These are phyloP conservation scores for Septoria linicola DNA, from an alignment of 2,329 filamentous ascomycete genomes.

Conservation along the genomic window DNA sequence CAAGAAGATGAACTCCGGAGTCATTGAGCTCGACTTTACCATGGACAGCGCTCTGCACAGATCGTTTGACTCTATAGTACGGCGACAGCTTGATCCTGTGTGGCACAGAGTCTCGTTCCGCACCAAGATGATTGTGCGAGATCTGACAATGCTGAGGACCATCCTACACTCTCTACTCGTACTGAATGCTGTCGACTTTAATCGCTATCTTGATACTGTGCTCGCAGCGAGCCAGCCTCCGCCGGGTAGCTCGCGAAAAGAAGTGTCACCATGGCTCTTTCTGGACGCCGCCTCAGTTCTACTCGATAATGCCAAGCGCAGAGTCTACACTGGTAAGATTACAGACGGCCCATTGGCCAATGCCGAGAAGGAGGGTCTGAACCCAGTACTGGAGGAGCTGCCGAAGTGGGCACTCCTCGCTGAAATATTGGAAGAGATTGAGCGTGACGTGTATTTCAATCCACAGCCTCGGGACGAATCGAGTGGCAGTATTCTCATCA, in stretches of 20 bases:
- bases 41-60: conserved; percentile 87
- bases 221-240: conserved; percentile 86
- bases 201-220: conserved; percentile 91
- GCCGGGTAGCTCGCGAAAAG: conserved; percentile 81
- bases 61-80: conserved; percentile 85
- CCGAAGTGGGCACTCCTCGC: conserved; percentile 89
- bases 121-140: conserved; percentile 89
- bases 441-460: conserved; percentile 83
- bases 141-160: conserved; percentile 76
- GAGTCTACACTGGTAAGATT: conserved; percentile 78
- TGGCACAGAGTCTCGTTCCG: conserved; percentile 97
- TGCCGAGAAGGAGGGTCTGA: conserved; percentile 61
- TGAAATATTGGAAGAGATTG: conserved; percentile 92
- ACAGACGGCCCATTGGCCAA: conserved; percentile 56
- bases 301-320: conserved; percentile 82
- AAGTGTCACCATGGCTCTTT: conserved; percentile 93
- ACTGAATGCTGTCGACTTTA: conserved; percentile 86
- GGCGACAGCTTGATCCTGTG: conserved; percentile 88
- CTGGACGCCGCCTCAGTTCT: conserved; percentile 92
- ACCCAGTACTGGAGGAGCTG: conserved; percentile 85
- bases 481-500: conserved; percentile 88
- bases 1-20: conserved; percentile 83
- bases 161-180: conserved; percentile 79
- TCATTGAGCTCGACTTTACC: conserved; percentile 93
- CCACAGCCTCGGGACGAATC: conserved; percentile 74